Base-by-base conservation (phyloP, 805 yeast species). In the Starmerella ratchasimensis region DNA sequence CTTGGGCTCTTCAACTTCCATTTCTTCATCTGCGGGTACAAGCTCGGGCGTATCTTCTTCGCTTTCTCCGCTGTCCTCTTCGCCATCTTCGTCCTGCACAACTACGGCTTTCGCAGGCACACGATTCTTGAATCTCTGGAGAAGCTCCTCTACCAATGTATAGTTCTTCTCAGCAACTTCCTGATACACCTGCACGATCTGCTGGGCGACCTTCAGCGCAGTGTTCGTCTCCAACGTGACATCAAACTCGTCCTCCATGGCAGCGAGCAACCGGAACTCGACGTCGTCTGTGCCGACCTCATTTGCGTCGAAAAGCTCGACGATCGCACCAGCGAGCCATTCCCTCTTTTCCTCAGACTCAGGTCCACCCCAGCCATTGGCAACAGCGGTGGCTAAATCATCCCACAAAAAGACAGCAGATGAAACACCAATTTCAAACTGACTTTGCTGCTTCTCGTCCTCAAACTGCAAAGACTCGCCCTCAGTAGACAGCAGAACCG, bases 211-310 rank as follows among this genome's bases (percentile, higher is more conserved):
- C 6, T 72, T 71, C 38, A 77, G 65, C 0, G 94, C 88, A 8
- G 93, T 74, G 49, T 82, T 94, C 54, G 88, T 94, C 51, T 90
- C 96, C 30, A 90, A 72, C 31, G 74, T 69, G 7, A 78, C 79
- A 41, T 83, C 96, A 53, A 88, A 90, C 58, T 90, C 99, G 60
- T 88, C 98, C 42, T 76, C 74, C 95, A 90, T 82, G 19, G 93
- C 90, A 53, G 80, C 79, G 36, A 80, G 63, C 42, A 90, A 62
- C 14, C 93, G 72, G 53, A 80, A 94, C 59, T 90, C 96, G 20
- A 90, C 71, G 45, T 79, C 70, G 27, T 72, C 75, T 3, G 80
- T 64, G 50, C 84, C 97, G 4, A 88, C 80, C 4, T 71, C 67
- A 35, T 64, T 69, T 33, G 64, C 63, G 31, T 60, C 65, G 53